A percentile compares a stretch with the other conserved stretches of the same genome.
These are phyloP conservation scores for Candida krabiensis DNA, from an alignment of 805 yeast species.

Conservation along the genomic window DNA sequence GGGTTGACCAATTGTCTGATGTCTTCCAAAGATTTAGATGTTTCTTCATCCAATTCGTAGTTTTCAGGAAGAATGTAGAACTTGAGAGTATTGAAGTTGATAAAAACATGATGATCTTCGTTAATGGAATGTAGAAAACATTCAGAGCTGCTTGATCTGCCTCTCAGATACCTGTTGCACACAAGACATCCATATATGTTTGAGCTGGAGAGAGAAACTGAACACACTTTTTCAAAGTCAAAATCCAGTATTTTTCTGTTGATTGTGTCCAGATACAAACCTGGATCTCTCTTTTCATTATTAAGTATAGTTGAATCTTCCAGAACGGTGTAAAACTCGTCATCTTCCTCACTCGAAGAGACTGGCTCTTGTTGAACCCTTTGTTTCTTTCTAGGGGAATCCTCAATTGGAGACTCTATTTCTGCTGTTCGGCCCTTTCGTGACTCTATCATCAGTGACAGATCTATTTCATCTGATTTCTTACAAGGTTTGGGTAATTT, in stretches of 20 bases:
- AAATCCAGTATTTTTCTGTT: conserved; percentile 55
- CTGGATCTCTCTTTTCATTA: conserved; percentile 2
- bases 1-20: conserved; percentile 57
- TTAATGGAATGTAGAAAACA: conserved; percentile 69
- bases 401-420: no score
- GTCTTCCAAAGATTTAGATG: conserved; percentile 44
- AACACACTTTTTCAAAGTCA: conserved; percentile 68
- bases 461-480: no score
- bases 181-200: conserved; percentile 71
- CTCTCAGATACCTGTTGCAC: conserved; percentile 75
- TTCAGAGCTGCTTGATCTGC: conserved; percentile 61
- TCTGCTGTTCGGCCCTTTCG: no score
- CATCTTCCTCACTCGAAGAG: no score
- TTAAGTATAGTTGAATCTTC: no score
- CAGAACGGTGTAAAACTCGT: no score
- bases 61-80: conserved; percentile 67
- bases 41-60: conserved; percentile 36
- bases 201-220: conserved; percentile 55
- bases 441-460: no score
- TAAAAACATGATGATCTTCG: conserved; percentile 60
- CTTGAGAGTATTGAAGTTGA: conserved; percentile 50
- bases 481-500: no score
- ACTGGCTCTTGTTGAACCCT: no score
- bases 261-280: conserved; percentile 41
- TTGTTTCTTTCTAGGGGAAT: not conserved